Percentiles rank a stretch among this genome's conserved stretches.
phyloP scores from a whole-genome alignment of 192 early-diverging fungal genomes.

The Podila epicladia region DNA sequence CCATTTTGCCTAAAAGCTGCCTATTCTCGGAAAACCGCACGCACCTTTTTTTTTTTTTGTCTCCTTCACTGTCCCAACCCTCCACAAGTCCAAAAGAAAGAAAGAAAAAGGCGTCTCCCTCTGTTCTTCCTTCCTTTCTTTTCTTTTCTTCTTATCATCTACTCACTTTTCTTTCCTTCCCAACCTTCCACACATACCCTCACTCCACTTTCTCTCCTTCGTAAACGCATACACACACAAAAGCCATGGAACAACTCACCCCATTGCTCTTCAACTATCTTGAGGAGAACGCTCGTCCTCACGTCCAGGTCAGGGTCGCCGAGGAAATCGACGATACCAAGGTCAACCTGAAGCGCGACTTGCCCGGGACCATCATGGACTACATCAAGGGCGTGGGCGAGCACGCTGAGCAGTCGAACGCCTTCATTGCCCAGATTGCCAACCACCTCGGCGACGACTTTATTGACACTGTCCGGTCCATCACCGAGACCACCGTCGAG shows the following conservation, averaged over 20 bases:
- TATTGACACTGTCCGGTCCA: slow-evolving; percentile 11
- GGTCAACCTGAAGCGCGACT: slow-evolving; percentile 44
- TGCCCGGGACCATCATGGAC: slow-evolving; percentile 32
- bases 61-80: too few species aligned
- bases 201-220: not conserved
- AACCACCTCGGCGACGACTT: slow-evolving; percentile 27
- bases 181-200: slow-evolving; percentile 1
- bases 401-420: slow-evolving; percentile 1
- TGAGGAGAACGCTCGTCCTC: slow-evolving; percentile 43
- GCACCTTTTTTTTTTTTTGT: too few species aligned
- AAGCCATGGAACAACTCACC: slow-evolving; percentile 27
- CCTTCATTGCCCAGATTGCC: slow-evolving; percentile 24
- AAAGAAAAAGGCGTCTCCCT: not conserved
- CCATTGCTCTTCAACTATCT: slow-evolving; percentile 36
- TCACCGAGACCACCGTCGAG: slow-evolving; percentile 34
- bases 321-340: slow-evolving; percentile 47
- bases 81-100: slow-evolving; percentile 4
- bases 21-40: too few species aligned
- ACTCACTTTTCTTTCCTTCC: slow-evolving; percentile 7
- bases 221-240: not conserved
- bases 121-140: slow-evolving; percentile 13
- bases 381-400: slow-evolving; percentile 11
- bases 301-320: slow-evolving; percentile 34
- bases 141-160: slow-evolving; percentile 13
- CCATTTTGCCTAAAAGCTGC: too few species aligned